Conservation (phyloP, 106 monocot genomes). For the Amphibolis antarctica region DNA sequence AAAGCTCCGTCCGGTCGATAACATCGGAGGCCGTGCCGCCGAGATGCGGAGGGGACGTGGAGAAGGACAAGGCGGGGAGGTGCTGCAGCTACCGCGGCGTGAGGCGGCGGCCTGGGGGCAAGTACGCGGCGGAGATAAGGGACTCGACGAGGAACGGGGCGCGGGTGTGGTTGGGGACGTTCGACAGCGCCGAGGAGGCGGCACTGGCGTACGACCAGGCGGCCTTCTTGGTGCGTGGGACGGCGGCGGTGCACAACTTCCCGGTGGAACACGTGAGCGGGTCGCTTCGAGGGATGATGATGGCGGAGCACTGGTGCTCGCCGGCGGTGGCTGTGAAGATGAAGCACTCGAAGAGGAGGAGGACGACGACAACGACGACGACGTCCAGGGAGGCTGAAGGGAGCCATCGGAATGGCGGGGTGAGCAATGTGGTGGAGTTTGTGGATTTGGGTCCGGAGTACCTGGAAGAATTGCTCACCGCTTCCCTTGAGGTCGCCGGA, state of each 20-base stretch:
- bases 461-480: too few species aligned
- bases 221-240: constrained; percentile 6
- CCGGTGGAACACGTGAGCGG: constrained; percentile 1
- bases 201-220: constrained; percentile 13
- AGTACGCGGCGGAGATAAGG: constrained; percentile 22
- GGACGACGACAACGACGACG: not conserved
- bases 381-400: not conserved
- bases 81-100: constrained; percentile 14
- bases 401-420: too few species aligned
- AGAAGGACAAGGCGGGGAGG: too few species aligned
- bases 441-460: constrained; percentile 1
- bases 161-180: constrained; percentile 8
- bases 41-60: too few species aligned
- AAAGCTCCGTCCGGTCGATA: too few species aligned
- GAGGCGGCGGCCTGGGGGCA: constrained; percentile 13
- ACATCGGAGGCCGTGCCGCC: too few species aligned
- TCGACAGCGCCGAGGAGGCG: constrained; percentile 15
- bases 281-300: not conserved
- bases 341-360: constrained; percentile 2
- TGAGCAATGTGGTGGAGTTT: not conserved
- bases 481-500: too few species aligned
- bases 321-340: constrained; percentile 7
- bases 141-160: constrained; percentile 6
- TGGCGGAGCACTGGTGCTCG: constrained; percentile 1
- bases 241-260: constrained; percentile 11